phyloP scores from a whole-genome alignment of 257 asterid species.

The Ajuga chamaepitys region DNA sequence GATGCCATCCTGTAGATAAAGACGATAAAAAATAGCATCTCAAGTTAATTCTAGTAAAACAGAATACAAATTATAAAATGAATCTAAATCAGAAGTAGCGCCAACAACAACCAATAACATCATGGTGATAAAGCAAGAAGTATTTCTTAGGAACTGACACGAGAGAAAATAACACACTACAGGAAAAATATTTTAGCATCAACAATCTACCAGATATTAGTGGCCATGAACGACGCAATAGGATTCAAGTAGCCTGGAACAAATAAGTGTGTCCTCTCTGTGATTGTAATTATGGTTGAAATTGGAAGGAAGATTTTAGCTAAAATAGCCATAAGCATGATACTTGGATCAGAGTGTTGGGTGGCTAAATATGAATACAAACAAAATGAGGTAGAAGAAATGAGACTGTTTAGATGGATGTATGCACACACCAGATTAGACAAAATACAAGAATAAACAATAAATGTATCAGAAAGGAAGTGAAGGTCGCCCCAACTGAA shows the following conservation, averaged over 20 bases:
- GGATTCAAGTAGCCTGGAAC: not conserved
- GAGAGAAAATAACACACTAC: not conserved
- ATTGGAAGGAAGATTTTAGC: not conserved
- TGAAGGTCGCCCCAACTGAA: not conserved
- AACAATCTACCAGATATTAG: not conserved
- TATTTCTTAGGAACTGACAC: not conserved
- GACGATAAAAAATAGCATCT: not conserved
- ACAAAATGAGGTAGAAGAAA: not conserved
- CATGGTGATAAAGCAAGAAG: not conserved
- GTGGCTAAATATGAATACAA: too few relatives aligned
- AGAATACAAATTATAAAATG: not conserved
- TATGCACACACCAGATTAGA: too few relatives aligned
- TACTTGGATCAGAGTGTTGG: not conserved
- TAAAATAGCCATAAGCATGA: not conserved
- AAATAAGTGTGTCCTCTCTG: not conserved
- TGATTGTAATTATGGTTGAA: too few relatives aligned
- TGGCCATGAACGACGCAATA: not conserved
- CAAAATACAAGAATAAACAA: too few relatives aligned
- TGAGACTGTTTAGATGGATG: too few relatives aligned
- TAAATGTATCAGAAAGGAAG: not conserved
- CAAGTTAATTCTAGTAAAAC: not conserved
- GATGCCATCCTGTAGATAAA: slow-evolving; percentile 56
- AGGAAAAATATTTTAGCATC: not conserved
- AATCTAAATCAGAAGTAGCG: not conserved
- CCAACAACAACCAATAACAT: slow-evolving; percentile 1